phyloP scores from a whole-genome alignment of 345 rosid species.

The Murraya paniculata region DNA sequence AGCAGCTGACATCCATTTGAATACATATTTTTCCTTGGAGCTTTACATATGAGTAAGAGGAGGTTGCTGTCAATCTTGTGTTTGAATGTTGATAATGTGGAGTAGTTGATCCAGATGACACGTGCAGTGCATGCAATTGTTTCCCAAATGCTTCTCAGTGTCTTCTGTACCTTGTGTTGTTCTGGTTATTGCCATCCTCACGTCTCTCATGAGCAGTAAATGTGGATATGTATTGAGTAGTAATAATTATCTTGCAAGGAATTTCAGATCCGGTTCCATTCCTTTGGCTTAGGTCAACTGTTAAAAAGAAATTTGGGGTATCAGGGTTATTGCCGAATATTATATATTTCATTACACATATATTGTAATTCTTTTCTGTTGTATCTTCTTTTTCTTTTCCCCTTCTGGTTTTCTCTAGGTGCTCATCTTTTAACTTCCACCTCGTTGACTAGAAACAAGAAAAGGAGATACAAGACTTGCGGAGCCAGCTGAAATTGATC shows the following conservation, averaged over 20 bases:
- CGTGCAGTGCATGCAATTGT: neutral
- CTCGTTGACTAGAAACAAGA: slow-evolving; percentile 16
- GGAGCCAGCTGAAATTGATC: slow-evolving; percentile 15
- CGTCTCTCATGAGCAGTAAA: neutral
- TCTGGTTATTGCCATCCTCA: neutral
- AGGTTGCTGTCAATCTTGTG: too few relatives aligned
- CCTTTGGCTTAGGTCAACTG: neutral
- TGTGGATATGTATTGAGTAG: neutral
- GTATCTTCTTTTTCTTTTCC: neutral
- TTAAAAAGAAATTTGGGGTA: neutral
- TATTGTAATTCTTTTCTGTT: neutral
- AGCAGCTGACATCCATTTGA: neutral
- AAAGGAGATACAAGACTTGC: slow-evolving; percentile 10
- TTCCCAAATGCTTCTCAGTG: too few relatives aligned
- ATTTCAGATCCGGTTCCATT: neutral
- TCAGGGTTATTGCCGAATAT: neutral
- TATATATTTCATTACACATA: neutral
- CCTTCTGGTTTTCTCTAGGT: neutral
- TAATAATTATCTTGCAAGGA: neutral
- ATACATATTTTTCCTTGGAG: neutral
- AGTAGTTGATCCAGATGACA: too few relatives aligned
- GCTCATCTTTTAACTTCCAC: neutral
- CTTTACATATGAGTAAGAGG: too few relatives aligned
- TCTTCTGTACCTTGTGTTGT: neutral
- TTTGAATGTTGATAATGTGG: too few relatives aligned